phyloP scores from a whole-genome alignment of 1,284 basidiomycete genomes.

The Dichomitus squalens region DNA sequence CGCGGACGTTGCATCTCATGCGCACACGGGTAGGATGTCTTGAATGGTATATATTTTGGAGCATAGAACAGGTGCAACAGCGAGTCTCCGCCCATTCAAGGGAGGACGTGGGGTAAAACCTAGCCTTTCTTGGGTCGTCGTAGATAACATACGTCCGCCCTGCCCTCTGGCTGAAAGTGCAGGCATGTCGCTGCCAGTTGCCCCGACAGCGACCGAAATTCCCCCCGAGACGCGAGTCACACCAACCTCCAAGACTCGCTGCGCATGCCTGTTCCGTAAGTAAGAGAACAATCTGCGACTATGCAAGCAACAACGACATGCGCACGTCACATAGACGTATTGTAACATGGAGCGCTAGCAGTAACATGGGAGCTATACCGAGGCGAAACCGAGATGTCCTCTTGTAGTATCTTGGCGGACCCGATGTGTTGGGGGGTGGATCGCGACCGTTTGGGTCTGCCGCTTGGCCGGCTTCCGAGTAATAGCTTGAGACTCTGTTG shows the following conservation, averaged over 20 bases:
- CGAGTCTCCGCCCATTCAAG: constrained; percentile 19
- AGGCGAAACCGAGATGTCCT: background rate
- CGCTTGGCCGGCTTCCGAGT: too few relatives aligned
- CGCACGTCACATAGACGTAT: background rate
- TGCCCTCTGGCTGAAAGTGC: constrained; percentile 17
- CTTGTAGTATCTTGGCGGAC: background rate
- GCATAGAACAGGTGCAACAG: constrained; percentile 3
- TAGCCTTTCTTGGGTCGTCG: constrained; percentile 23
- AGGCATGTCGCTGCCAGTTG: constrained; percentile 22
- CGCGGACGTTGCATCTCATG: too few relatives aligned
- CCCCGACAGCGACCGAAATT: constrained; percentile 23
- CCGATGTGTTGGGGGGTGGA: background rate
- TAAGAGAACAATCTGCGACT: background rate
- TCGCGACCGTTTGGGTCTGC: background rate
- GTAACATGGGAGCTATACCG: background rate
- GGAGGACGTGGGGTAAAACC: constrained; percentile 26
- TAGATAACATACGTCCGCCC: constrained; percentile 26
- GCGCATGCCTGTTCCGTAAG: constrained; percentile 14
- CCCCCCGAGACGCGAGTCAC: constrained; percentile 16
- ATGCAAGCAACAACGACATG: background rate
- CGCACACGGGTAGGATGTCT: background rate
- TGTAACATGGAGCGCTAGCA: background rate
- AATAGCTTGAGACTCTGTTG: too few relatives aligned
- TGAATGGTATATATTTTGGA: background rate
- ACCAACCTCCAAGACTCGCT: constrained; percentile 20